Evolutionary conservation across 208 protist genomes (phyloP), one percentile per base, ranked within the genome.

Genomic region (Leishmania mexicana): DNA sequence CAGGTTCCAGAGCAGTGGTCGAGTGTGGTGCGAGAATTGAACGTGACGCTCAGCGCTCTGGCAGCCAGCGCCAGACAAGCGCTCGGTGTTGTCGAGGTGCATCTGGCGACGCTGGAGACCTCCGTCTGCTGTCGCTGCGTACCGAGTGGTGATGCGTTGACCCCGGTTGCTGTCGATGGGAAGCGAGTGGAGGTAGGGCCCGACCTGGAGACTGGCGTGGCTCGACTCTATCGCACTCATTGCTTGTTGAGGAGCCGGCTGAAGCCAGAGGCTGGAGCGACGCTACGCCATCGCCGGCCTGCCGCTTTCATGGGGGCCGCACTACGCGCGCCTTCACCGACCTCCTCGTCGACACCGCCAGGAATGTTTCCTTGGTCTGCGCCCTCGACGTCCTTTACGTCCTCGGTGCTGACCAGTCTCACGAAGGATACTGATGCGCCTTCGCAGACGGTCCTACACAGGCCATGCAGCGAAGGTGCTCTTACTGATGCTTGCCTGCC

Each of bases 91-190:
- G 83, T 86, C 4, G 62, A 81, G 42, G 81, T 88, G 64, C 83
- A 94, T 75, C 84, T 85, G 45, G 57, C 89, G 10, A 94, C 91
- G 11, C 72, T 90, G 53, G 86, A 86, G 53, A 80, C 91, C 10
- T 87, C 84, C 31, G 62, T 91, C 72, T 62, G 74, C 73, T 86
- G 83, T 45, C 53, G 68, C 80, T 65, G 65, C 60, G 7, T n/a
- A 60, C 19, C 45, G 49, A 8, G 64, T 17, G 45, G 60, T 28
- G n/a, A 17, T 54, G 35, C 47, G 70, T 42, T 17, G 13, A 78
- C 60, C 40, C 11, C 24, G 5, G 49, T 45, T 1, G 40, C 54
- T 45, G 3, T 11, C n/a, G 35, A 42, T n/a, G 19, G 73, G 47
- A 53, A 53, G 70, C 24, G 31, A 38, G 40, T 11, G 45, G 45